Evolutionary conservation across 140 eudicot genomes (phyloP).

Genomic region (Anethum foeniculum): DNA sequence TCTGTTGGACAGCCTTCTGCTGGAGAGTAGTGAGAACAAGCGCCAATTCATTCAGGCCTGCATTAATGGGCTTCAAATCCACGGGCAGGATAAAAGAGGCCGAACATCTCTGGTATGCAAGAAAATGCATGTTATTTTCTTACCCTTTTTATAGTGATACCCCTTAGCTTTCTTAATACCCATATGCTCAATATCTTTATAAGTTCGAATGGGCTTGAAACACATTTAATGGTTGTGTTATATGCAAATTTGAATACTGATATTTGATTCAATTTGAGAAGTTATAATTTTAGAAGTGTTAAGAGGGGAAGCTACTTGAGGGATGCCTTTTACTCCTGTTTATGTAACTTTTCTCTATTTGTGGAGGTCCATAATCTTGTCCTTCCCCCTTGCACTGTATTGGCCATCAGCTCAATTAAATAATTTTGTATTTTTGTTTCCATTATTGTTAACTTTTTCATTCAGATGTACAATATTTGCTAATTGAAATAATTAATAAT

Average conservation of each 20-base stretch:
- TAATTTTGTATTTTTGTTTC: not conserved
- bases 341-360: not conserved
- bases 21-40: constrained; percentile 88
- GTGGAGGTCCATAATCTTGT: not conserved
- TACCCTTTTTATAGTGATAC: not conserved
- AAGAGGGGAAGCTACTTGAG: not conserved
- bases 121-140: not conserved
- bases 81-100: constrained; percentile 77
- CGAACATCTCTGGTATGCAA: constrained; percentile 73
- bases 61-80: constrained; percentile 78
- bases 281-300: not conserved
- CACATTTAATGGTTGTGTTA: not conserved
- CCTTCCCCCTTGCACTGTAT: not conserved
- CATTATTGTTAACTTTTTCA: not conserved
- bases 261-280: not conserved
- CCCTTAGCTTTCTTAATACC: not conserved
- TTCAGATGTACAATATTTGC: not conserved
- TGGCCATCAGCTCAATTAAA: not conserved
- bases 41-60: constrained; percentile 94
- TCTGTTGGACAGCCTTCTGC: constrained; percentile 88
- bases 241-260: not conserved
- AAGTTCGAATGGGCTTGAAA: constrained; percentile 6
- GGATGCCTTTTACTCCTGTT: not conserved
- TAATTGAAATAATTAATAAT: not conserved
- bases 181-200: not conserved